Evolutionary conservation across 2,329 filamentous ascomycete genomes (phyloP).

Genomic region (Escovopsis sp.): DNA sequence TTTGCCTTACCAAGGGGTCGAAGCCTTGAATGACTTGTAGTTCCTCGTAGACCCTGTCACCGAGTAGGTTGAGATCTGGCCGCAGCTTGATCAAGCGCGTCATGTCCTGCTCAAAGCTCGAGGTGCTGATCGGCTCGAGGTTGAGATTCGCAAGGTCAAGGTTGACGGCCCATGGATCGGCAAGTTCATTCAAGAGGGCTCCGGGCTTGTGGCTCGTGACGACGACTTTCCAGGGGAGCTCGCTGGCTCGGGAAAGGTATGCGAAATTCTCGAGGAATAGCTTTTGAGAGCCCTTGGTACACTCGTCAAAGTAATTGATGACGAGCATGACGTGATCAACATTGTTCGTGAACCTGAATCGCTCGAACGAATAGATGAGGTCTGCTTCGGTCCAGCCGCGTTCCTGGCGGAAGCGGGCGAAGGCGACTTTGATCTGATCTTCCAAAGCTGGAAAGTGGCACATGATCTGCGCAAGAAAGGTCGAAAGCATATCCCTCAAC

Average conservation of each 20-base stretch:
- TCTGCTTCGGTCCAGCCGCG: constrained; percentile 7
- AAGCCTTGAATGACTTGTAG: constrained; percentile 8
- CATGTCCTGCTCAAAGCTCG: neutral
- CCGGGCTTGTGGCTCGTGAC: constrained; percentile 6
- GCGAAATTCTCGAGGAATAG: constrained; percentile 5
- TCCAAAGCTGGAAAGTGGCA: constrained; percentile 1
- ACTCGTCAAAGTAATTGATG: constrained; percentile 7
- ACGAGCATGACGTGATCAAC: constrained; percentile 6
- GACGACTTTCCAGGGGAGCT: constrained; percentile 5
- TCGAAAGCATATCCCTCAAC: constrained; percentile 6
- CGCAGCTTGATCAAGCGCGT: constrained; percentile 4
- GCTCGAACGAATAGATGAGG: constrained; percentile 5
- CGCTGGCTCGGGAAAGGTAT: constrained; percentile 3
- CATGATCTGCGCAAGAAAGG: constrained; percentile 5
- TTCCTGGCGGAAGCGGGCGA: constrained; percentile 2
- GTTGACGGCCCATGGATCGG: constrained; percentile 2
- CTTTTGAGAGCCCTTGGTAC: constrained; percentile 6
- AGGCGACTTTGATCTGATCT: constrained; percentile 3
- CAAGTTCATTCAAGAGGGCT: constrained; percentile 3
- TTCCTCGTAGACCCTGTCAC: constrained; percentile 5
- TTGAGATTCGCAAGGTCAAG: constrained; percentile 1
- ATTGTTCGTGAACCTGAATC: constrained; percentile 5
- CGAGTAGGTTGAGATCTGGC: constrained; percentile 4
- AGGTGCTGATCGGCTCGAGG: neutral
- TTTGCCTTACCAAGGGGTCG: constrained; percentile 2